Base-by-base conservation (phyloP, 768 basidiomycete species). In the Lactifluus pinguis region DNA sequence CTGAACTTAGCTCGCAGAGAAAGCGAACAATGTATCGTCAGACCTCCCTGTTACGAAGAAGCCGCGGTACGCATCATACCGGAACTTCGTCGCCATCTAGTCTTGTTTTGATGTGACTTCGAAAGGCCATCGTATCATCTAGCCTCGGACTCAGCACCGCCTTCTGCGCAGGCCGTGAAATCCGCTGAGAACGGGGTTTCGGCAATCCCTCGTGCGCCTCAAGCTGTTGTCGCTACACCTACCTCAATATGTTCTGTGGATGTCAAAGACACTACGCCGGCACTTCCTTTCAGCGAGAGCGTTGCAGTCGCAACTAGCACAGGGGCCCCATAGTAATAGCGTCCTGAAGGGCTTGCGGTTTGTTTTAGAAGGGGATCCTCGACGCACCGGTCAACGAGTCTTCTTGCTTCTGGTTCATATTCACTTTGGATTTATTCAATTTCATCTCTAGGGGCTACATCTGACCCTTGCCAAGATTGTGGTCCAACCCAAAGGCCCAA, bases 251-350 rank as follows among this genome's bases (percentile, higher is more conserved):
- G 71, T 29, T 72, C 76, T 63, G 71, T 74, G 44, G 68, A 55
- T 52, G 61, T 70, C 50, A 78, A 79, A 66, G 77, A 82, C 49
- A 70, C 70, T n/a, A 78, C 59, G 72, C 79, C 57, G 6, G 49
- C 83, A 69, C 69, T 84, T 57, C 77, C 84, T 17, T 81, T 83
- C 65, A 79, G 78, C 63, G 86, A 88, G 70, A 84, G 80, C 66
- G 76, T 81, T 50, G 75, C 80, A 47, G 76, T 86, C 60, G 75
- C 79, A 52, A 76, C 83, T 55, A 75, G 76, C 53, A 77, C 75
- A 10, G 66, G 67, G 45, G 63, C 56, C 21, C 63, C 66, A 70
- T 73, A 71, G 68, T 62, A 44, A 38, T 38, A 53, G 21, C n/a
- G 38, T 55, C 45, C 50, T 44, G 38, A 21, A 50, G 39, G 51